Base-by-base conservation (phyloP, 202 grass and related monocot genomes). In the Brachypodium distachyon region DNA sequence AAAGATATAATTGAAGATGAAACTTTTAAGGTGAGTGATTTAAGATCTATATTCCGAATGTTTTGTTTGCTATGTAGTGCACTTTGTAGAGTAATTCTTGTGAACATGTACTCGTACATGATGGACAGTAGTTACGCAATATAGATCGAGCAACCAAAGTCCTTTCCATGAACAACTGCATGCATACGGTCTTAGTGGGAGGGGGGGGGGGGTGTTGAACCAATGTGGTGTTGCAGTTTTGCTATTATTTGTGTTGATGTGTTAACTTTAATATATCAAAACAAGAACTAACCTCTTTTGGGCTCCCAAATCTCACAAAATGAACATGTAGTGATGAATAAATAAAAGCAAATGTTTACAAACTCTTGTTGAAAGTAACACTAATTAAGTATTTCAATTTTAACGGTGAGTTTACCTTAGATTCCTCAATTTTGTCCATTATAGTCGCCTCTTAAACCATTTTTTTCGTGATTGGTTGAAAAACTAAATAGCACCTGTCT, bases 391-490 rank as follows among this genome's bases (percentile, higher is more conserved):
- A n/a, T n/a, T n/a, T n/a, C n/a, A n/a, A 66, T 47, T 79, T 23
- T 53, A 41, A 25, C 58, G 13, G 32, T 21, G 19, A 25, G 18
- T 80, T 18, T 56, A 14, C 12, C 0, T 3, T 57, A 79, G 57
- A 41, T 63, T 28, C 71, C 36, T 61, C 42, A 26, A 7, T 75
- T 66, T 81, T 53, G 16, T 38, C 21, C 22, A 44, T 26, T 10
- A 72, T 70, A 44, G 26, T 27, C 6, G 2, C 9, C 22, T 60
- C 43, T 31, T 72, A 43, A 78, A 70, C 36, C 33, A 33, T 37
- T 64, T 49, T 61, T 56, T 70, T 70, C 18, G 22, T 79, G 48
- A 38, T 38, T 81, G 44, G 46, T 72, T 40, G 19, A 61, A 80
- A 50, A 82, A 8, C 4, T 58, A 25, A 12, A 27, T 65, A 26